Conservation (phyloP, 2,329 filamentous ascomycete species). For the Xylariaceae sp. region DNA sequence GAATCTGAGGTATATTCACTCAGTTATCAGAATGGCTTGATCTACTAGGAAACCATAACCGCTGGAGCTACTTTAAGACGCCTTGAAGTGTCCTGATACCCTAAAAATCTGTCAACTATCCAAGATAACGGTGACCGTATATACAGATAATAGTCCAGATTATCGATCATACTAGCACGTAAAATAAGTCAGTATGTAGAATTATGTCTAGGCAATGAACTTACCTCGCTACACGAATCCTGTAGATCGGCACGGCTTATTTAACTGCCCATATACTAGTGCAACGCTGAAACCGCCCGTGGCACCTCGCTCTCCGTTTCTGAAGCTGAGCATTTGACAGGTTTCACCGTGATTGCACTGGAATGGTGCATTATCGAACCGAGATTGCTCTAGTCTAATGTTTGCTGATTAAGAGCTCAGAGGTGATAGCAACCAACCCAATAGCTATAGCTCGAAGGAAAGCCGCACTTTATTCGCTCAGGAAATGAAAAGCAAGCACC, state of each 20-base stretch:
- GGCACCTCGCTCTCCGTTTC: background rate
- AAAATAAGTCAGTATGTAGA: background rate
- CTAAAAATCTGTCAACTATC: background rate
- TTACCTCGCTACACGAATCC: background rate
- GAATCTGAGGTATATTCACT: too few relatives aligned
- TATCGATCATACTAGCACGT: background rate
- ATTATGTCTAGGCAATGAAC: too few relatives aligned
- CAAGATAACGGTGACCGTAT: background rate
- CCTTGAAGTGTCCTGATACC: background rate
- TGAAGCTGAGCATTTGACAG: background rate
- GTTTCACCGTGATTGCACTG: conserved; percentile 4
- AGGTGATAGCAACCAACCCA: background rate
- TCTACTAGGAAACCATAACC: background rate
- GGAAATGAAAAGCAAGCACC: background rate
- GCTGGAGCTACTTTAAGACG: background rate
- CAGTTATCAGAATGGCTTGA: background rate
- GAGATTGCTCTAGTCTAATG: background rate
- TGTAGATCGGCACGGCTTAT: background rate
- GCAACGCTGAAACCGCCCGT: background rate
- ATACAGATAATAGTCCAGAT: background rate
- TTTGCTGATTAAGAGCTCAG: background rate
- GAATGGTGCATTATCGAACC: conserved; percentile 5
- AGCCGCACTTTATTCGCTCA: background rate
- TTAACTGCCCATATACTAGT: background rate
- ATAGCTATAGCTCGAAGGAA: too few relatives aligned